Conservation (phyloP, 768 basidiomycete species). For the Udeniomyces megalosporus region DNA sequence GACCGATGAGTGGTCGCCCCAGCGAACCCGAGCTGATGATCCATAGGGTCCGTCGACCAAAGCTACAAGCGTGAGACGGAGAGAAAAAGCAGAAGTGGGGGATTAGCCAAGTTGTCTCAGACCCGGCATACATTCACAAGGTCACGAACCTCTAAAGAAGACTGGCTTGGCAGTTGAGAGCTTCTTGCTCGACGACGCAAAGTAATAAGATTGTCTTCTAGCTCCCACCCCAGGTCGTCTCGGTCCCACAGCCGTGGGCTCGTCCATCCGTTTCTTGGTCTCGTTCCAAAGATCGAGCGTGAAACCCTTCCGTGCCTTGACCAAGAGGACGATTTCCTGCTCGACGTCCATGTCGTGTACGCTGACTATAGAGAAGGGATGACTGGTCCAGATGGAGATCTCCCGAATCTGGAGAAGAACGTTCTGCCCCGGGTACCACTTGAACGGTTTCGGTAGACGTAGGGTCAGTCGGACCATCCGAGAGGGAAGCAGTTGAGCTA, state of each 20-base stretch:
- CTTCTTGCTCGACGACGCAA: constrained; percentile 10
- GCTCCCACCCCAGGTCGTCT: not conserved
- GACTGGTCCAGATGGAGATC: constrained; percentile 44
- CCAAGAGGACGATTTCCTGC: constrained; percentile 45
- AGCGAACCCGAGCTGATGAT: constrained; percentile 43
- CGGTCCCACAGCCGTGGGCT: not conserved
- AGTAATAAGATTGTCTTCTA: constrained; percentile 10
- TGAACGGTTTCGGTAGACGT: constrained; percentile 39
- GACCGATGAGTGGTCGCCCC: constrained; percentile 44
- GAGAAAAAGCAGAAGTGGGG: too few relatives aligned
- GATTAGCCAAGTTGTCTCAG: too few relatives aligned
- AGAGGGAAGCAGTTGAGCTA: constrained; percentile 53
- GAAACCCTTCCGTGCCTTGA: constrained; percentile 55
- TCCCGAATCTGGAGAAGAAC: constrained; percentile 52
- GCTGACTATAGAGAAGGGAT: constrained; percentile 58
- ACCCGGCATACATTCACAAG: too few relatives aligned
- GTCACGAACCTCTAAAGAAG: constrained; percentile 31
- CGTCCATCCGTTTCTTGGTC: constrained; percentile 12
- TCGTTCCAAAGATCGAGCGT: constrained; percentile 45
- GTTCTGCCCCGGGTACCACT: constrained; percentile 67
- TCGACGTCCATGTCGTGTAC: constrained; percentile 42
- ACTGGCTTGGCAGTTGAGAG: constrained; percentile 23
- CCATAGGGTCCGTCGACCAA: constrained; percentile 57
- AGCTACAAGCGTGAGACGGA: constrained; percentile 23
- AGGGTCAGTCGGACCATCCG: constrained; percentile 53